Evolutionary conservation across 768 basidiomycete genomes (phyloP).

Genomic region (Boletus rubroflammeus): DNA sequence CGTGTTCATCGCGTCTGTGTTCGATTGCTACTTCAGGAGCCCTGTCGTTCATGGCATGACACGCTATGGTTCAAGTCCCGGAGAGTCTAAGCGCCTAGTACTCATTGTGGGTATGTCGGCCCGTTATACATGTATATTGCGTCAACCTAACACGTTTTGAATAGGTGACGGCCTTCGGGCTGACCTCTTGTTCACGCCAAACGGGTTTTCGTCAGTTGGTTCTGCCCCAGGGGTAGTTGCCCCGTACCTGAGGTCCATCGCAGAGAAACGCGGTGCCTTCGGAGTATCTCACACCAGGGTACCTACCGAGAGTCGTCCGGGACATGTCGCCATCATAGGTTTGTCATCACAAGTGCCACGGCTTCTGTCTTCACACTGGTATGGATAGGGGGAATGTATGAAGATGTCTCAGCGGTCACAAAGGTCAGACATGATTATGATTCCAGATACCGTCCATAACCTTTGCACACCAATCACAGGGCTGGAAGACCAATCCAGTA

Average conservation of each 20-base stretch:
- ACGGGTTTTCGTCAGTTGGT: constrained; percentile 52
- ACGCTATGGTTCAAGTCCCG: constrained; percentile 42
- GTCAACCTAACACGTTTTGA: neutral
- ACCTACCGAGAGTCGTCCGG: constrained; percentile 84
- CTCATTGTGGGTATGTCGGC: constrained; percentile 65
- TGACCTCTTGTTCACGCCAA: constrained; percentile 66
- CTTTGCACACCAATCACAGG: constrained; percentile 38
- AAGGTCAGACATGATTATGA: constrained; percentile 45
- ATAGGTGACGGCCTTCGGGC: constrained; percentile 82
- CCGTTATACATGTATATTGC: neutral
- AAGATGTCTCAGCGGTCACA: constrained; percentile 84
- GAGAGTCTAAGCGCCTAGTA: constrained; percentile 69
- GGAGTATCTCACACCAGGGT: constrained; percentile 85
- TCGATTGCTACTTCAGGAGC: constrained; percentile 87
- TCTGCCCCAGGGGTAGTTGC: constrained; percentile 60
- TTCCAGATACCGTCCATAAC: constrained; percentile 4
- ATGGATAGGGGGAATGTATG: constrained; percentile 82
- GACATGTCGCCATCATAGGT: constrained; percentile 88
- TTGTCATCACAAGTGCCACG: constrained; percentile 5
- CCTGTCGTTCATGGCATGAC: constrained; percentile 79
- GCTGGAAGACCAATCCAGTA: constrained; percentile 85
- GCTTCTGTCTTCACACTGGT: constrained; percentile 2
- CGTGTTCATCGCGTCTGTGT: constrained; percentile 65
- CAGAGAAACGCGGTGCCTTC: constrained; percentile 65
- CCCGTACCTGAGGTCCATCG: constrained; percentile 68